These are phyloP conservation scores for Aristolochia contorta DNA, from an alignment of 164 flowering plant species.

Conservation along the genomic window DNA sequence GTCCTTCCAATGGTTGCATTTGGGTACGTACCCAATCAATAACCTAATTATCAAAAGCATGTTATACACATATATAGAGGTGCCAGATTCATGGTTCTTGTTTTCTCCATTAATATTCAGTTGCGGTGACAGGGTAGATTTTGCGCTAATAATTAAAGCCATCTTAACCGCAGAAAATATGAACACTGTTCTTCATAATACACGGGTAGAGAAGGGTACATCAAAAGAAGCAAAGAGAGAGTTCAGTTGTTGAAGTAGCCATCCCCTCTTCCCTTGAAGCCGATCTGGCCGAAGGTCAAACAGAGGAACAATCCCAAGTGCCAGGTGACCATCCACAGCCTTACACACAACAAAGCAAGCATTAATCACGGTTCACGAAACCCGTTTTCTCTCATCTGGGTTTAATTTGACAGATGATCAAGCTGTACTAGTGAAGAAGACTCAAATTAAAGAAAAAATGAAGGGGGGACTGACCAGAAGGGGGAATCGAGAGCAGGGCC, in stretches of 20 bases:
- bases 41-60: no score
- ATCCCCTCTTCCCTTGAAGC: slow-evolving; percentile 80
- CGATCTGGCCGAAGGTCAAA: slow-evolving; percentile 93
- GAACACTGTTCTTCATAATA: no score
- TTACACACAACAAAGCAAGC: slow-evolving; percentile 7
- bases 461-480: slow-evolving; percentile 47
- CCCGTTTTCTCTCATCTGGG: neutral
- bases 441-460: neutral
- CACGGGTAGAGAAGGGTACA: no score
- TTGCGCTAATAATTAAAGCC: no score
- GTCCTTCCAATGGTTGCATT: neutral
- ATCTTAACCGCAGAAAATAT: no score
- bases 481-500: slow-evolving; percentile 69
- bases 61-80: no score
- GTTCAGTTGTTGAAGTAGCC: slow-evolving; percentile 4
- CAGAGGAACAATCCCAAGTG: slow-evolving; percentile 75
- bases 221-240: no score
- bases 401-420: no score
- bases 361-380: neutral
- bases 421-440: neutral
- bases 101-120: neutral
- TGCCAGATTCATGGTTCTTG: no score
- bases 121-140: no score
- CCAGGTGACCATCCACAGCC: slow-evolving; percentile 89
- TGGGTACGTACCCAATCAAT: no score